Percentiles rank a stretch among this genome's conserved stretches.
Conservation (phyloP, 768 basidiomycete genomes). For the Tricholoma terreum region DNA sequence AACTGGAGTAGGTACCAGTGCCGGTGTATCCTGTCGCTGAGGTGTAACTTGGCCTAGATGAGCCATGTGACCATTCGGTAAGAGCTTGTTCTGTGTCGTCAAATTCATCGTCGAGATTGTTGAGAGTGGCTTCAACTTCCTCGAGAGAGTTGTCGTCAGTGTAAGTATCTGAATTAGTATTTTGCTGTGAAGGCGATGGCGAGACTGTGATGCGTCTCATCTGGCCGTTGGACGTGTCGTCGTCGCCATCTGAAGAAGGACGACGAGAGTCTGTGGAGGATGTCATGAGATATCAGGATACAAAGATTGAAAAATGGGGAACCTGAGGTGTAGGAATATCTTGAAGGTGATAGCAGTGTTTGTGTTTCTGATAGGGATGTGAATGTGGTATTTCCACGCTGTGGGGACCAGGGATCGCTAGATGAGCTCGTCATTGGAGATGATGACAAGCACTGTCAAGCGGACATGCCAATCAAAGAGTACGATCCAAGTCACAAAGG, state of each 20-base stretch:
- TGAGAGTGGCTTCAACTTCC: conserved; percentile 71
- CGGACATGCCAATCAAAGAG: neutral
- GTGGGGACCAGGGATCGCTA: conserved; percentile 57
- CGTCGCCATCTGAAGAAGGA: conserved; percentile 47
- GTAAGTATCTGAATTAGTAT: conserved; percentile 38
- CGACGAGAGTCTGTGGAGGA: conserved; percentile 39
- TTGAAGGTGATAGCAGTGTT: conserved; percentile 57
- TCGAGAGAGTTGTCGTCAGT: conserved; percentile 59
- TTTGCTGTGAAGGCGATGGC: conserved; percentile 39
- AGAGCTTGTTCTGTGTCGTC: conserved; percentile 64
- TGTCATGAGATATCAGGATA: conserved; percentile 3
- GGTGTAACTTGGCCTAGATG: conserved; percentile 38
- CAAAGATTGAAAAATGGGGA: conserved; percentile 12
- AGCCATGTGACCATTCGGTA: conserved; percentile 59
- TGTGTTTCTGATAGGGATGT: conserved; percentile 50
- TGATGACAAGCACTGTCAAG: conserved; percentile 15
- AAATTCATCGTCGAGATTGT: conserved; percentile 63
- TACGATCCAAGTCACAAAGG: neutral
- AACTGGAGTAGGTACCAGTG: conserved; percentile 27
- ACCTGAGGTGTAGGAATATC: conserved; percentile 63
- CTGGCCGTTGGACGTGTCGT: conserved; percentile 35
- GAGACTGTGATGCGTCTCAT: conserved; percentile 58
- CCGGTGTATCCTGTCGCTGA: conserved; percentile 37
- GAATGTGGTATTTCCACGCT: conserved; percentile 58
- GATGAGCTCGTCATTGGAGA: conserved; percentile 36